Evolutionary conservation across 805 yeast genomes (phyloP).

Genomic region (Citeromyces nyonsensis): DNA sequence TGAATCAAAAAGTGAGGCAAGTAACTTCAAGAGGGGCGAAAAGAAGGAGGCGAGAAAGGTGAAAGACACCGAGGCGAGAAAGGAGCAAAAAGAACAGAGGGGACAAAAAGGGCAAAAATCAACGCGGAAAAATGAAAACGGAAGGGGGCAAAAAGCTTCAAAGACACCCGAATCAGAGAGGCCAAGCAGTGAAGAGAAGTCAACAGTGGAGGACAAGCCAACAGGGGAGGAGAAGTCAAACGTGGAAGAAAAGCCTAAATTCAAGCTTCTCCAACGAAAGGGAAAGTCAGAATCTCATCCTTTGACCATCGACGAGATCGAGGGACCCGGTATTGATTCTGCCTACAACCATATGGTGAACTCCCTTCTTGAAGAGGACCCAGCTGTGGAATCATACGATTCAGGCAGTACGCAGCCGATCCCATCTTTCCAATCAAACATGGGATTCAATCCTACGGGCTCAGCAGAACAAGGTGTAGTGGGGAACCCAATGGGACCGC

Average conservation of each 20-base stretch:
- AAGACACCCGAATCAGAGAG: background rate
- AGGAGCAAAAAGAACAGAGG: slow-evolving; percentile 1
- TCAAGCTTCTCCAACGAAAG: no score
- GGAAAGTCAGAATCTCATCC: no score
- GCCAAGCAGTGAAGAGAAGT: background rate
- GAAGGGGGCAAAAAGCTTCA: slow-evolving; percentile 9
- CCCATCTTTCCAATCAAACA: no score
- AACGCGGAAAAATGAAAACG: slow-evolving; percentile 3
- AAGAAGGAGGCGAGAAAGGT: background rate
- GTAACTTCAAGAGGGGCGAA: slow-evolving; percentile 6
- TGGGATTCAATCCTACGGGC: no score
- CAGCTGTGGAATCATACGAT: no score
- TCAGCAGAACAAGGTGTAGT: no score
- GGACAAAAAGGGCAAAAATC: background rate
- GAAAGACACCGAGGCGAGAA: background rate
- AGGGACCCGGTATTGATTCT: no score
- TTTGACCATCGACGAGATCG: no score
- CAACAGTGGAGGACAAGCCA: background rate
- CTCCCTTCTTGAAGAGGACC: no score
- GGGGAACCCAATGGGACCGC: no score
- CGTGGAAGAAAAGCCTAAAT: slow-evolving; percentile 1
- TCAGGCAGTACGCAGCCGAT: no score
- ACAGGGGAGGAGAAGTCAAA: background rate
- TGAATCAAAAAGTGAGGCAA: slow-evolving; percentile 7
- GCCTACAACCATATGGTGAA: no score